Conservation (phyloP, 2,329 filamentous ascomycete genomes). For the Fusarium longipes region DNA sequence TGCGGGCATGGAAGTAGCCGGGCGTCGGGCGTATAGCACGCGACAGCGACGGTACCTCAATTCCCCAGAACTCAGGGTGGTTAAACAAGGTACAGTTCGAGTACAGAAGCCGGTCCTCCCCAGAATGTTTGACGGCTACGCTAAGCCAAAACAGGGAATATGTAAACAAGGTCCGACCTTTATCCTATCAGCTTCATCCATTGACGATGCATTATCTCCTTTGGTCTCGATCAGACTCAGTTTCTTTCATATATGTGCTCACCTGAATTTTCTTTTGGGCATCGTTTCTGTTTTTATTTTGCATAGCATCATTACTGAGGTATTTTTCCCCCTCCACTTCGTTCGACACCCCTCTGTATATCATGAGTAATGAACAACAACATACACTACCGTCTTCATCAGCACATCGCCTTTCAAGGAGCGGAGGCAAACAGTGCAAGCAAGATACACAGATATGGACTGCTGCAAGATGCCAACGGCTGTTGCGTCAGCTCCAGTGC, state of each 20-base stretch:
- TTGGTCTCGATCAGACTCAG: not conserved
- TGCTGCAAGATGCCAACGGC: constrained; percentile 58
- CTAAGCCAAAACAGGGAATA: constrained; percentile 48
- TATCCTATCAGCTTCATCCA: constrained; percentile 8
- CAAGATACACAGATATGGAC: constrained; percentile 56
- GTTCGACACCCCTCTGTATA: not conserved
- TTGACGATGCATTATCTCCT: not conserved
- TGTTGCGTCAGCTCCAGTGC: constrained; percentile 60
- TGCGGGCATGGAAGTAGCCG: constrained; percentile 20
- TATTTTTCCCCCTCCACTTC: not conserved
- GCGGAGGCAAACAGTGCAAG: constrained; percentile 2
- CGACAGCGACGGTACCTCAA: constrained; percentile 35
- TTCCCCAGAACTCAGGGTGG: not conserved
- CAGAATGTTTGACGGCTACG: constrained; percentile 8
- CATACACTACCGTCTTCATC: constrained; percentile 17
- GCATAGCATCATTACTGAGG: not conserved
- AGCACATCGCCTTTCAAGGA: constrained; percentile 28
- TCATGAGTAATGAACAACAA: constrained; percentile 19
- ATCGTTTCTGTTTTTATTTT: not conserved
- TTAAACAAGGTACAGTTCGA: constrained; percentile 23
- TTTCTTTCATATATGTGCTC: not conserved
- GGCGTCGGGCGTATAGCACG: constrained; percentile 8
- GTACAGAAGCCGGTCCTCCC: constrained; percentile 35
- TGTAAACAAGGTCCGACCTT: constrained; percentile 46
- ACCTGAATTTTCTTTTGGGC: not conserved